Percentiles rank a stretch among this genome's conserved stretches.
phyloP scores from a whole-genome alignment of 768 basidiomycete genomes.

The Lactifluus subvellereus region DNA sequence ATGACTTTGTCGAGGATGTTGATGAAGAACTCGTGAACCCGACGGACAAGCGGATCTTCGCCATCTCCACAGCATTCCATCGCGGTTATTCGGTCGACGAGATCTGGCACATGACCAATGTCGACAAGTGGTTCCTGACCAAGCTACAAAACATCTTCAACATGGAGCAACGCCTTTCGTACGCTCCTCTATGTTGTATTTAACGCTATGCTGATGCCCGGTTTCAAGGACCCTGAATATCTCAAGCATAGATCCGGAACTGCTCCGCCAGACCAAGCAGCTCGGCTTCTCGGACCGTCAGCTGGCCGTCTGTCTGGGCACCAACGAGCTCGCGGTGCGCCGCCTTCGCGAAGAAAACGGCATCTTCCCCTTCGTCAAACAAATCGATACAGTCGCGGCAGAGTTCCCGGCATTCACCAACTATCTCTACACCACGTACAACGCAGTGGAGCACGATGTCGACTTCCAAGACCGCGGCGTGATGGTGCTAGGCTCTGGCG shows the following conservation, averaged over 20 bases:
- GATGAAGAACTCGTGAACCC: conserved; percentile 92
- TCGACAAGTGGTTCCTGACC: conserved; percentile 97
- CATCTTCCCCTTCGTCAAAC: conserved; percentile 91
- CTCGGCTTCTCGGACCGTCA: conserved; percentile 95
- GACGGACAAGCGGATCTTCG: conserved; percentile 95
- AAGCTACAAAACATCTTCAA: conserved; percentile 78
- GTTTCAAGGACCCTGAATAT: conserved; percentile 52
- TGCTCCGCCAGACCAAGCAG: conserved; percentile 83
- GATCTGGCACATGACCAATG: conserved; percentile 96
- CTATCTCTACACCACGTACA: conserved; percentile 98
- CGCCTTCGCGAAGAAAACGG: conserved; percentile 77
- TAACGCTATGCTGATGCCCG: conserved; percentile 6
- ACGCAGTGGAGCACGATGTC: conserved; percentile 91
- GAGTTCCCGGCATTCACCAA: conserved; percentile 99
- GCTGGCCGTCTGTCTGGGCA: conserved; percentile 73
- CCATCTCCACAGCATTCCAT: conserved; percentile 90
- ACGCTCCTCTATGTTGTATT: conserved; percentile 30
- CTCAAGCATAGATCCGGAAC: conserved; percentile 52
- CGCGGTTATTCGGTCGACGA: conserved; percentile 92
- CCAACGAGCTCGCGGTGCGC: conserved; percentile 91
- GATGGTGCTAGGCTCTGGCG: conserved; percentile 96
- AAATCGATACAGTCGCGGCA: conserved; percentile 98
- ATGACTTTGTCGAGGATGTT: conserved; percentile 82
- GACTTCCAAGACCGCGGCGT: conserved; percentile 86
- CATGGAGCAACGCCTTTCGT: conserved; percentile 77